Conservation (phyloP, 139 green algal genomes). For the Chlorella sp. region DNA sequence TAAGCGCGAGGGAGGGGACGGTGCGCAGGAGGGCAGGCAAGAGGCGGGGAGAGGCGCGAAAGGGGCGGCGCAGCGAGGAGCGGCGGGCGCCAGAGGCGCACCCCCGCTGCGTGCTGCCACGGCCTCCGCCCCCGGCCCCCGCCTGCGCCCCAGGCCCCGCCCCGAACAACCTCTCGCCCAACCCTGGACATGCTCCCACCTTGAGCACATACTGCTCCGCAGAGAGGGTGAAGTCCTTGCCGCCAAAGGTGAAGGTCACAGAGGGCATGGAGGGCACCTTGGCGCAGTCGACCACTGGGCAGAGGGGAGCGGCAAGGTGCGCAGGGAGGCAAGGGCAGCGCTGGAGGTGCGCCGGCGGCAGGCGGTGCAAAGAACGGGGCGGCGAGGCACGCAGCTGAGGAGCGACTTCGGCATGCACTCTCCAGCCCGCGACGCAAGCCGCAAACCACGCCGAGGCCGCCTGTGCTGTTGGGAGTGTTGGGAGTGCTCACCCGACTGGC, state of each 20-base stretch:
- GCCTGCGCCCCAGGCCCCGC: too few relatives aligned
- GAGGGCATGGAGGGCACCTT: constrained; percentile 76
- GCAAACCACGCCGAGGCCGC: neutral
- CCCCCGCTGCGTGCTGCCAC: too few relatives aligned
- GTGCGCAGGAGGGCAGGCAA: too few relatives aligned
- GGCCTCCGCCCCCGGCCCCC: too few relatives aligned
- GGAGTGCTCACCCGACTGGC: constrained; percentile 35
- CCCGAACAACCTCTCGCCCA: too few relatives aligned
- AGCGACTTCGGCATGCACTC: too few relatives aligned
- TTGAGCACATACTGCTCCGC: constrained; percentile 90
- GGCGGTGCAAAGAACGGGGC: constrained; percentile 5
- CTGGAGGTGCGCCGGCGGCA: neutral
- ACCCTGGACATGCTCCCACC: too few relatives aligned
- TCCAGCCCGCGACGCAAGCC: neutral
- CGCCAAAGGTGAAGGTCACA: constrained; percentile 82
- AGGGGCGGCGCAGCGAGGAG: too few relatives aligned
- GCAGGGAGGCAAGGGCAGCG: neutral
- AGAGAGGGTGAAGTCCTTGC: constrained; percentile 75
- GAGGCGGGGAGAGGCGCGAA: too few relatives aligned
- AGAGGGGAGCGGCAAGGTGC: constrained; percentile 18
- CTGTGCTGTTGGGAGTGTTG: neutral
- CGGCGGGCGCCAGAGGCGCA: too few relatives aligned
- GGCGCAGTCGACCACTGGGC: constrained; percentile 88
- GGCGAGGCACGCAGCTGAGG: neutral
- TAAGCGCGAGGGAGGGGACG: too few relatives aligned